Base-by-base conservation (phyloP, 2,329 filamentous ascomycete species). In the Sporothrix brasiliensis region DNA sequence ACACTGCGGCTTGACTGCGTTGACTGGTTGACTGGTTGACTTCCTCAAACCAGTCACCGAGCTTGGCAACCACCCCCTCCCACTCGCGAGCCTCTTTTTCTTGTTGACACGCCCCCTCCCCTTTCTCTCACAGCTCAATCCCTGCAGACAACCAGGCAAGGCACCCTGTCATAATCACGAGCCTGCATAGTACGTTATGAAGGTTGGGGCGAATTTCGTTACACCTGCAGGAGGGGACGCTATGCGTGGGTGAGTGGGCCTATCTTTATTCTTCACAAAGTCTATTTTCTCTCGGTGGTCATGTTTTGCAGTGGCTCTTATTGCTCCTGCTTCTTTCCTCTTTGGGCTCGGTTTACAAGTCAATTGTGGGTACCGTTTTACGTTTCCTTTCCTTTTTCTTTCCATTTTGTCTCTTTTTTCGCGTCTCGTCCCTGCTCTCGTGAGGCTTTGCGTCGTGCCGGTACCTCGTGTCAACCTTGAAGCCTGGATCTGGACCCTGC, bases 1-100 rank as follows among this genome's bases (percentile, higher is more conserved):
- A 34, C 27, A 34, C 14, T 4, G 19, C 39, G 53, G 27, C 27
- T 56, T 14, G 21, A 30, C 52, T 54, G 24, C n/a, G 9, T 53
- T 27, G 50, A 19, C 50, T 53, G 50, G 9, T 53, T 27, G 50
- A 19, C 50, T 53, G 50, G 16, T 14, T 7, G 16, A 30, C 14
- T 69, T 24, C 16, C 44, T 53, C 58, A 66, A 71, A 73, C 44
- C 56, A 63, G 69, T 73, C 72, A 73, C 72, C 72, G 72, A 73
- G 69, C 63, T 53, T 47, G 24, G 4, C 14, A 11, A 14, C 21
- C 61, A 24, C 24, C 44, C 44, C 44, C 61, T 34, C 34, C 34
- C 34, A 34, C 34, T 9, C 34, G 4, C 34, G 34, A 34, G 34
- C 34, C 34, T 34, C 34, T 34, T 16, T 9, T 44, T 34, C 34